phyloP scores from a whole-genome alignment of 805 yeast species.

The Maudiozyma pseudohumilis region DNA sequence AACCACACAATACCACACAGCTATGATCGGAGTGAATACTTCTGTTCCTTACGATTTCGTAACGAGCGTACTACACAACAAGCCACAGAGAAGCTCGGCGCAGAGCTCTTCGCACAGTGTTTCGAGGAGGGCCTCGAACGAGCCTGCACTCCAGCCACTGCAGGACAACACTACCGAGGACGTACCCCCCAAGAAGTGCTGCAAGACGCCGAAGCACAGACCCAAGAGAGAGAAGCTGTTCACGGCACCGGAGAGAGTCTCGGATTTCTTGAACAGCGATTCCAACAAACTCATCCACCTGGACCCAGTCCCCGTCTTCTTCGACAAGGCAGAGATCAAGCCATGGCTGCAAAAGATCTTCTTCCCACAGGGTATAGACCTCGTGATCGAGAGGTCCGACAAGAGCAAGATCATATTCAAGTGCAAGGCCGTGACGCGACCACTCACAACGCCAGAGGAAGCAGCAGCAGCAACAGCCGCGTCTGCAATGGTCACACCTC shows the following conservation, averaged over 20 bases:
- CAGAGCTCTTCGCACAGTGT: too few relatives aligned
- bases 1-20: neutral
- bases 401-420: conserved; percentile 49
- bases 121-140: too few relatives aligned
- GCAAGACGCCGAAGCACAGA: neutral
- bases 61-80: conserved; percentile 1
- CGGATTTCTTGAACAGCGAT: conserved; percentile 14
- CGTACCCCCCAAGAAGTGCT: neutral
- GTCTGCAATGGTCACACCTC: too few relatives aligned
- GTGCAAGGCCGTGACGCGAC: conserved; percentile 34
- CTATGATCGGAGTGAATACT: neutral
- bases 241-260: conserved; percentile 7
- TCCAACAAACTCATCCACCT: conserved; percentile 29
- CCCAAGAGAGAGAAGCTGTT: conserved; percentile 5
- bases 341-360: conserved; percentile 49
- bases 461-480: neutral
- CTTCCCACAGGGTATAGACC: conserved; percentile 37
- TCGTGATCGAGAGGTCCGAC: conserved; percentile 55
- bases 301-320: conserved; percentile 30
- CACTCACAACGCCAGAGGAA: conserved; percentile 2
- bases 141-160: too few relatives aligned
- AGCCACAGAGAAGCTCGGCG: too few relatives aligned
- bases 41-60: conserved; percentile 2
- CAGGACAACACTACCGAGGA: neutral
- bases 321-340: conserved; percentile 40